Conservation (phyloP, 75 land plant species). For the Sequoiadendron giganteum region DNA sequence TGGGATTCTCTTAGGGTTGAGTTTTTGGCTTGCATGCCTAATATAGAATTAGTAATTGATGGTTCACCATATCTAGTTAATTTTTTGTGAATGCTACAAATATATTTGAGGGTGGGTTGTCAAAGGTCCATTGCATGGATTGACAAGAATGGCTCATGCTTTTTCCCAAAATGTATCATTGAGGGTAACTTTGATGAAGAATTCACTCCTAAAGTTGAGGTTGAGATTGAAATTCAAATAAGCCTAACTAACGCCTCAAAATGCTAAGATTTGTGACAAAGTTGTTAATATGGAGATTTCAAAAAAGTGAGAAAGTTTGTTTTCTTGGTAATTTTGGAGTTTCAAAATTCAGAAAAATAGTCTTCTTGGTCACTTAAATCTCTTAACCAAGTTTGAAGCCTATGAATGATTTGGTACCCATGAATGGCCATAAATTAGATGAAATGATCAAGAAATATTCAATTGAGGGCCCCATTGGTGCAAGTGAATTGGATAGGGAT, state of each 20-base stretch:
- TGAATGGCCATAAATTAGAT: background rate
- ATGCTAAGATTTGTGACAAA: constrained; percentile 22
- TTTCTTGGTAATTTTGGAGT: too few relatives aligned
- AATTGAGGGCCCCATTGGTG: background rate
- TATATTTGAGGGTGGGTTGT: constrained; percentile 27
- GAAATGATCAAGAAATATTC: background rate
- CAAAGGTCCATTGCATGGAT: too few relatives aligned
- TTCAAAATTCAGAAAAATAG: background rate
- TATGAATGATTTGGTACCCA: background rate
- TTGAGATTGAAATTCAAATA: too few relatives aligned
- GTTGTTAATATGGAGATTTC: constrained; percentile 14
- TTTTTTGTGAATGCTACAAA: constrained; percentile 32
- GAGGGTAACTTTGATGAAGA: too few relatives aligned
- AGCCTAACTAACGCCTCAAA: constrained; percentile 20
- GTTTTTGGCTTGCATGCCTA: constrained; percentile 34
- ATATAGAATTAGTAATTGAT: too few relatives aligned
- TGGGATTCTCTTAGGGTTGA: constrained; percentile 23
- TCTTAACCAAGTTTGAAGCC: background rate
- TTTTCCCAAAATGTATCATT: too few relatives aligned
- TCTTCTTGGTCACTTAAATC: background rate
- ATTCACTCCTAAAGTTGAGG: too few relatives aligned
- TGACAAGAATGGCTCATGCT: too few relatives aligned
- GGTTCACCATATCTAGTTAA: constrained; percentile 27
- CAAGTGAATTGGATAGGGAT: background rate
- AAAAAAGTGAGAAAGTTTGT: too few relatives aligned